Evolutionary conservation across 129 eudicot genomes (phyloP).

Genomic region (Lonicera japonica): DNA sequence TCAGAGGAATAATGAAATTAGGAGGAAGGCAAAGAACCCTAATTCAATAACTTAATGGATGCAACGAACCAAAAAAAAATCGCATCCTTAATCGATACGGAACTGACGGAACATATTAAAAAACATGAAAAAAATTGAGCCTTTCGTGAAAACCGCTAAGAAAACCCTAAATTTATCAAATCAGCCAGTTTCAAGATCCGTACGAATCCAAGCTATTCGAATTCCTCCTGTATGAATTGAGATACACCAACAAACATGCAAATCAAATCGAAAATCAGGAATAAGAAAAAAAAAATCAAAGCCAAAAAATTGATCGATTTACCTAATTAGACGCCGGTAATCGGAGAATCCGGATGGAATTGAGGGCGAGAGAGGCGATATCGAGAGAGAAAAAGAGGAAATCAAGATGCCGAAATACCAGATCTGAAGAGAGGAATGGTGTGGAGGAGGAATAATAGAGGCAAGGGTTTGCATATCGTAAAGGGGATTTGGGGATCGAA

Average conservation of each 20-base stretch:
- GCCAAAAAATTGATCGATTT: background rate
- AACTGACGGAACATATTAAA: no score
- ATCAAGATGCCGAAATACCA: background rate
- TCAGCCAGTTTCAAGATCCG: background rate
- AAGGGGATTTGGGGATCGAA: background rate
- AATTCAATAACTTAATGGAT: background rate
- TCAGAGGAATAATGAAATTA: no score
- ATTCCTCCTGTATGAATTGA: background rate
- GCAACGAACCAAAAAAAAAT: background rate
- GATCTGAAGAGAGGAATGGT: conserved; percentile 1
- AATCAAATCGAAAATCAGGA: background rate
- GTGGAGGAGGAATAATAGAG: conserved; percentile 6
- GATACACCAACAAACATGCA: background rate
- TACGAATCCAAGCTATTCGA: no score
- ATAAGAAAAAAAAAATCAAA: background rate
- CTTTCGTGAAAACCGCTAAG: background rate
- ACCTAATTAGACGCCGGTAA: background rate
- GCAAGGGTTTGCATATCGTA: background rate
- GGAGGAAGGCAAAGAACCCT: no score
- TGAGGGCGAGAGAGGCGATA: background rate
- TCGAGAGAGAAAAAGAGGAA: background rate
- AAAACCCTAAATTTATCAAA: background rate
- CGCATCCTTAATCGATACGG: background rate
- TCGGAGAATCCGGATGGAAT: background rate
- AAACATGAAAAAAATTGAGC: no score